Base-by-base conservation (phyloP, 441 rosid species). In the Adansonia rubrostipa region DNA sequence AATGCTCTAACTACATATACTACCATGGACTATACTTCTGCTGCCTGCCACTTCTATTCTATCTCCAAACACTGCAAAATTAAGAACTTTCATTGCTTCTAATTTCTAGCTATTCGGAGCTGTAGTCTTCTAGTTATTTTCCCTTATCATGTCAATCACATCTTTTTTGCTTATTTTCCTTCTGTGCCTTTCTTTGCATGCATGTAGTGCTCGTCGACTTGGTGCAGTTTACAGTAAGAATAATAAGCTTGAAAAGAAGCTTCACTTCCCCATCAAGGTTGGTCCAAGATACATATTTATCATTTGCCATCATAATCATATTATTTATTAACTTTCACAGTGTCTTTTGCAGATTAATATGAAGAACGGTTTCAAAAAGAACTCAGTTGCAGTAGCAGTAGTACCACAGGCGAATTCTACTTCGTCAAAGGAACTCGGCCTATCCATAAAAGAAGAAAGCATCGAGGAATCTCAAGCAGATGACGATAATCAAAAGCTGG, bases 131-230 rank as follows among this genome's bases (percentile, higher is more conserved):
- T 19, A n/a, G 33, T 65, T 57, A 57, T 56, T 17, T 44, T 11
- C 70, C 19, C 70, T 64, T 56, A 75, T 77, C 70, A 87, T 87
- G 88, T 79, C 86, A 77, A 76, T 85, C 82, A 74, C 78, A 50
- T 84, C 17, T 74, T 76, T 75, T 45, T 77, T 92, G 82, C 86
- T 90, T 48, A 70, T 89, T 56, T 72, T 80, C 64, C 68, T 83
- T 82, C 4, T 87, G 14, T 79, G 84, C 82, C 58, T 89, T 76
- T 83, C 86, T 80, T 20, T 84, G 60, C 79, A 80, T 83, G 82
- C 82, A 78, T 84, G 88, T 53, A 74, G 81, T 57, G 89, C 88
- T 70, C 89, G 95, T 64, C 82, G 61, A 75, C 86, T 89, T 60
- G 83, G 54, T 53, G 73, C 67, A 48, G 48, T 40, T 63, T 80